These are phyloP conservation scores for Leccinum olivaceopallidum DNA, from an alignment of 768 basidiomycete species.

Conservation along the genomic window DNA sequence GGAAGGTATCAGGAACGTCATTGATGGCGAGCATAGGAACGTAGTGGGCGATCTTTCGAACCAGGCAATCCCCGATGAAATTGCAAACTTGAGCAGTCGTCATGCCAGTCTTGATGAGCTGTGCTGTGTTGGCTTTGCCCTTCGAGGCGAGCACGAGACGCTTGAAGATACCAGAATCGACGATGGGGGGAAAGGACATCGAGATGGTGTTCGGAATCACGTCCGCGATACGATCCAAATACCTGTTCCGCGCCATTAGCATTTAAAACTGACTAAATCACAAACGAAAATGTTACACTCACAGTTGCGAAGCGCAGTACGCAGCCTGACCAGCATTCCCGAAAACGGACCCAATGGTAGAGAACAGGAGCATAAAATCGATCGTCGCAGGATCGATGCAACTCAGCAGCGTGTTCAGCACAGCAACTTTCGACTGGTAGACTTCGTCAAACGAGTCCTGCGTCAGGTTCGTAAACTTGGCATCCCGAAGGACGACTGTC, in stretches of 20 bases:
- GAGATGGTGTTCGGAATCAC: slow-evolving; percentile 25
- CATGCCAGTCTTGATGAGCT: slow-evolving; percentile 34
- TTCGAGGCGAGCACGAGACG: slow-evolving; percentile 30
- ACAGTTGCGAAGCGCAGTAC: slow-evolving; percentile 22
- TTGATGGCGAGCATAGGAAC: slow-evolving; percentile 30
- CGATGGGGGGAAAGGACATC: slow-evolving; percentile 36
- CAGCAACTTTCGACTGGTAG: slow-evolving; percentile 24
- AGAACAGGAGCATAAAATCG: slow-evolving; percentile 37
- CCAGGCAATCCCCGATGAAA: slow-evolving; percentile 32
- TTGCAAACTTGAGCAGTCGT: slow-evolving; percentile 34
- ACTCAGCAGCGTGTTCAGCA: slow-evolving; percentile 17
- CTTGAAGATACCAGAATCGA: slow-evolving; percentile 36
- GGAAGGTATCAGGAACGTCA: slow-evolving; percentile 30
- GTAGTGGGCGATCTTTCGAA: slow-evolving; percentile 32
- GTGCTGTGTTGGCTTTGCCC: slow-evolving; percentile 30
- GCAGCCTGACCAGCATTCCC: slow-evolving; percentile 30
- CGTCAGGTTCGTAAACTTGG: slow-evolving; percentile 35
- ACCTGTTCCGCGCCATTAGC: slow-evolving; percentile 17
- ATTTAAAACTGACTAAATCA: not conserved
- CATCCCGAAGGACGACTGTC: slow-evolving; percentile 37
- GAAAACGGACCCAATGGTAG: slow-evolving; percentile 36
- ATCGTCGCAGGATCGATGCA: slow-evolving; percentile 21
- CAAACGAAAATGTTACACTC: too few species aligned
- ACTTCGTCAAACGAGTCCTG: slow-evolving; percentile 32
- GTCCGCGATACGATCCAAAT: slow-evolving; percentile 34